Conservation (phyloP, 352 stramenopile genomes). For the Phytophthora agathidicida region DNA sequence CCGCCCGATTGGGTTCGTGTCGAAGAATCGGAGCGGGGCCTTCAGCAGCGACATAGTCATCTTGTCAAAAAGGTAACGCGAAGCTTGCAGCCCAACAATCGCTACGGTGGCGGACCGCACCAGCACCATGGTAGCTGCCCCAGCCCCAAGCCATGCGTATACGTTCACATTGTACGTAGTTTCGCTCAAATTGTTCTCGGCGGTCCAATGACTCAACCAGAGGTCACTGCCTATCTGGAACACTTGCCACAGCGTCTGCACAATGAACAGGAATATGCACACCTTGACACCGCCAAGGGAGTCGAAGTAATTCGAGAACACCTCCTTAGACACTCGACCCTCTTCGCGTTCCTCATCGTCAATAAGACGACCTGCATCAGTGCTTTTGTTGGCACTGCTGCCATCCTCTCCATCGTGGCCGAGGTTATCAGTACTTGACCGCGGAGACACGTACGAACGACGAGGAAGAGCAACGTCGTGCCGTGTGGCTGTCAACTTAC, state of each 20-base stretch:
- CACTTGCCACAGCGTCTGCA: slow-evolving; percentile 40
- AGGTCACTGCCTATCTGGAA: slow-evolving; percentile 42
- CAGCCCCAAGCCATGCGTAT: slow-evolving; percentile 37
- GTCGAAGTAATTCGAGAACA: slow-evolving; percentile 51
- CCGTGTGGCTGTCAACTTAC: slow-evolving; percentile 19
- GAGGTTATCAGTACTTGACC: background rate
- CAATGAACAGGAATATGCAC: slow-evolving; percentile 19
- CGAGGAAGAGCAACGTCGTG: slow-evolving; percentile 11
- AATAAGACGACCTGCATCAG: slow-evolving; percentile 29
- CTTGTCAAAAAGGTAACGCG: slow-evolving; percentile 80
- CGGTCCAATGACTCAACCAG: slow-evolving; percentile 48
- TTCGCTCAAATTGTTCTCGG: slow-evolving; percentile 30
- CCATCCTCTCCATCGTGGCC: slow-evolving; percentile 5
- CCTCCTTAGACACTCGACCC: slow-evolving; percentile 47
- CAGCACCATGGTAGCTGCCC: slow-evolving; percentile 42
- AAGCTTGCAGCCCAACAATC: slow-evolving; percentile 39
- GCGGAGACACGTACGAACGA: slow-evolving; percentile 15
- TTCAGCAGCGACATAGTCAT: slow-evolving; percentile 85
- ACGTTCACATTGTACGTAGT: slow-evolving; percentile 37
- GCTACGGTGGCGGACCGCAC: slow-evolving; percentile 38
- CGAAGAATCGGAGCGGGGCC: slow-evolving; percentile 92
- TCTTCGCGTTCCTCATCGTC: slow-evolving; percentile 49
- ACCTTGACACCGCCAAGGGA: slow-evolving; percentile 40
- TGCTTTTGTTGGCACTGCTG: background rate
- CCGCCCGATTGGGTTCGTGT: slow-evolving; percentile 89